Percentiles rank a stretch among this genome's conserved stretches.
phyloP scores from a whole-genome alignment of 1,284 basidiomycete genomes.

The Sporisorium scitamineum region DNA sequence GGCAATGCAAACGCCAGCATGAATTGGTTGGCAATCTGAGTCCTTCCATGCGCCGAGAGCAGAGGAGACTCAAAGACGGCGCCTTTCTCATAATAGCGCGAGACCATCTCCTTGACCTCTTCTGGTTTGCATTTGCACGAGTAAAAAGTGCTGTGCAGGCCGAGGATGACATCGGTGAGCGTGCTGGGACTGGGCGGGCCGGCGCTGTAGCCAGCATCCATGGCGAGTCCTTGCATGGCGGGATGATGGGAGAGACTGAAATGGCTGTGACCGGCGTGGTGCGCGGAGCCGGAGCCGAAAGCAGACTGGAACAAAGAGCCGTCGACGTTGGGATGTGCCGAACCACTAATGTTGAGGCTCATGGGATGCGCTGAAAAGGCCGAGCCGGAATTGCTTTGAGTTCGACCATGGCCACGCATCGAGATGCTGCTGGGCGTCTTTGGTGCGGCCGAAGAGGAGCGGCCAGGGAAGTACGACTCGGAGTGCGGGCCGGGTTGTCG shows the following conservation, averaged over 20 bases:
- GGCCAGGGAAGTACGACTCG: conserved; percentile 55
- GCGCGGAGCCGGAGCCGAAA: conserved; percentile 14
- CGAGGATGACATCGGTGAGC: conserved; percentile 67
- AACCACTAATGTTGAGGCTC: conserved; percentile 28
- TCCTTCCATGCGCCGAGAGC: conserved; percentile 62
- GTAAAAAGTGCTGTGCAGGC: conserved; percentile 66
- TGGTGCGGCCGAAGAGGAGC: conserved; percentile 21
- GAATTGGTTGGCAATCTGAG: conserved; percentile 68
- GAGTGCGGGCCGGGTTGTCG: conserved; percentile 52
- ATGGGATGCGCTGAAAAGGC: conserved; percentile 23
- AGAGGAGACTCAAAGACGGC: conserved; percentile 67
- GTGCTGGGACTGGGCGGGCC: conserved; percentile 67
- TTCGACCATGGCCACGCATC: conserved; percentile 40
- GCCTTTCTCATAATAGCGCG: conserved; percentile 64
- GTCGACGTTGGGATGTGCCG: conserved; percentile 28
- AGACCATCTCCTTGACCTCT: conserved; percentile 65
- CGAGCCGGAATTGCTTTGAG: conserved; percentile 31
- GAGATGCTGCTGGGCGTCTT: conserved; percentile 39
- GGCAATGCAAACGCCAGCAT: conserved; percentile 67
- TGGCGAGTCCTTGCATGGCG: conserved; percentile 34
- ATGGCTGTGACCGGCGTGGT: conserved; percentile 25
- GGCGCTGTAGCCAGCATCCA: conserved; percentile 28
- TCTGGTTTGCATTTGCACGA: conserved; percentile 64
- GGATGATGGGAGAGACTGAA: conserved; percentile 43
- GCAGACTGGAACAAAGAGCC: conserved; percentile 32